Base-by-base conservation (phyloP, 805 yeast species). In the Cyberlindnera subsufficiens region DNA sequence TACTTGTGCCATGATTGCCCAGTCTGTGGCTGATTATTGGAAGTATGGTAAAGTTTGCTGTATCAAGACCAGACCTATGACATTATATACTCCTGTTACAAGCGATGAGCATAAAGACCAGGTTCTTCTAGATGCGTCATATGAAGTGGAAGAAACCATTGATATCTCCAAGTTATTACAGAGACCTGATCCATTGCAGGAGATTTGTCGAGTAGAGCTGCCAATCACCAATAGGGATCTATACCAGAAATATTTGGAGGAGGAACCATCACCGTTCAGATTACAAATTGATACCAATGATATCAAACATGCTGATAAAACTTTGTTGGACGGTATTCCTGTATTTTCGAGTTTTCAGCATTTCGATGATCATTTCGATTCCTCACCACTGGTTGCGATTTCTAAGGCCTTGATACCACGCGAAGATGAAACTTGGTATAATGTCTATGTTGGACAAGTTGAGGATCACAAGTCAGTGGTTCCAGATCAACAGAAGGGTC, bases 21-120 rank as follows among this genome's bases (percentile, higher is more conserved):
- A 78, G 45, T 84, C 89, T 0, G 75, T 91, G 2, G 63, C 67
- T 56, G 95, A 86, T 47, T 88, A 80, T 59, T 87, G 96, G 95
- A 67, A 56, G 1, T 77, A 74, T 51, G 96, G 96, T 0, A 80
- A 78, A 56, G 75, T 74, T 17, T 72, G 77, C 49, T 82, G 95
- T 55, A 66, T 87, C 13, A 77, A 72, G 45, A 62, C 75, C 39
- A 74, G 68, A 50, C 70, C 74, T 3, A 71, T 79, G 13, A 45
- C 32, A 3, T 49, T 47, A 2, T 43, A 38, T 19, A 50, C 35
- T 19, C 48, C 48, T 5, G 42, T 30, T 16, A 49, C 46, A 9
- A 44, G 38, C 8, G 53, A 34, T 10, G 41, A 42, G 16, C 37
- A 35, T n/a, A 35, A 22, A 30, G 39, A 31, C 13, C 27, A 30